A percentile compares a stretch with the other conserved stretches of the same genome.
phyloP scores from a whole-genome alignment of 805 yeast species.

The Candida succiphila region DNA sequence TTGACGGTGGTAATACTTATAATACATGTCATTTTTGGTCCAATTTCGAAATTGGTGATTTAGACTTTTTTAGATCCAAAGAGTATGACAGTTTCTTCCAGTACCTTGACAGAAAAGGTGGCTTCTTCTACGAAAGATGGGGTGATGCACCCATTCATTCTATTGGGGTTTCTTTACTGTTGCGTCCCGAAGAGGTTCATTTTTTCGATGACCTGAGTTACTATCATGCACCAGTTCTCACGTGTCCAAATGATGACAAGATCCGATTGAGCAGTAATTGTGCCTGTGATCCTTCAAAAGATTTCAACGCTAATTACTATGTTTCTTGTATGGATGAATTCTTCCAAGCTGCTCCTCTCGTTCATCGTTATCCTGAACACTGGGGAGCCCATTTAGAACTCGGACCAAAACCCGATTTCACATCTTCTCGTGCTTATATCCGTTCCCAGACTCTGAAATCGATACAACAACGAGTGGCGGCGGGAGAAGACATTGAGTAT shows the following conservation, averaged over 20 bases:
- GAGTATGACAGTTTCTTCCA: conserved; percentile 60
- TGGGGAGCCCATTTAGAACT: neutral
- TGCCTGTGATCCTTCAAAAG: conserved; percentile 58
- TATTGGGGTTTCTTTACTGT: conserved; percentile 60
- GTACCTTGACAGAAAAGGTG: conserved; percentile 58
- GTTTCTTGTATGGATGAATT: conserved; percentile 39
- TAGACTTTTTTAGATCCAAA: conserved; percentile 69
- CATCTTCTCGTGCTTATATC: neutral
- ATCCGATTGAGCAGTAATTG: conserved; percentile 49
- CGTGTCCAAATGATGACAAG: conserved; percentile 64
- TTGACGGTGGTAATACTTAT: conserved; percentile 33
- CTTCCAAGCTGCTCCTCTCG: conserved; percentile 6
- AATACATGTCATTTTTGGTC: conserved; percentile 83
- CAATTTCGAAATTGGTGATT: conserved; percentile 75
- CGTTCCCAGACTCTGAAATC: neutral
- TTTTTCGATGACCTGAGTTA: conserved; percentile 75
- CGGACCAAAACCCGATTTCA: neutral
- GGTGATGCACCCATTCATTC: conserved; percentile 83
- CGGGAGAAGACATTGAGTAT: neutral
- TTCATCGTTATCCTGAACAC: neutral
- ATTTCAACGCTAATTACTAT: conserved; percentile 44
- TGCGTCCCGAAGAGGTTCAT: conserved; percentile 58
- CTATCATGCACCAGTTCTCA: conserved; percentile 65
- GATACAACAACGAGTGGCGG: neutral
- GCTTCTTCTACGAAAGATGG: conserved; percentile 86